Evolutionary conservation across 805 yeast species (phyloP).

Genomic region (Cyberlindnera sargentensis): DNA sequence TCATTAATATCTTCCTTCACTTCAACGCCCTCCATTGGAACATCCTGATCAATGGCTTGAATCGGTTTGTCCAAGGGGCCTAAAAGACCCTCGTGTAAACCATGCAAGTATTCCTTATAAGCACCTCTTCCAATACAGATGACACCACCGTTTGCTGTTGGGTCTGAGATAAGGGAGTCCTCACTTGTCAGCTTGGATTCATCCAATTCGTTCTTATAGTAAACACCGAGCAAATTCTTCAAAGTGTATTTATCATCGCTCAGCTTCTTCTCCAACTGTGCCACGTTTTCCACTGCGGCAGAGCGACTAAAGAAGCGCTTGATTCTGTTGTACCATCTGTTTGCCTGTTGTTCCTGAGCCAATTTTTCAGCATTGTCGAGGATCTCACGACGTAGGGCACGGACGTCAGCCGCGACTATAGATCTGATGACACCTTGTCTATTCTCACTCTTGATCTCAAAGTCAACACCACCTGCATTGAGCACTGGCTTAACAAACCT

Average conservation of each 20-base stretch:
- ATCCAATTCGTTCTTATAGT: conserved; percentile 25
- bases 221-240: conserved; percentile 53
- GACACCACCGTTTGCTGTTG: conserved; percentile 68
- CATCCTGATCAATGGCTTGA: conserved; percentile 15
- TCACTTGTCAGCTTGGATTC: conserved; percentile 25
- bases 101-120: conserved; percentile 83
- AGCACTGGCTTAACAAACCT: conserved; percentile 80
- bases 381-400: conserved; percentile 53
- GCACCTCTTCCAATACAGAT: conserved; percentile 95
- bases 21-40: conserved; percentile 1
- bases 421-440: conserved; percentile 87
- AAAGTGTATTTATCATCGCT: conserved; percentile 29
- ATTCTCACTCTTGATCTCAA: conserved; percentile 64
- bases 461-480: conserved; percentile 80
- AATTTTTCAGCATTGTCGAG: conserved; percentile 23
- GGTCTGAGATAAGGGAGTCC: conserved; percentile 39
- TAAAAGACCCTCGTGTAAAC: conserved; percentile 88
- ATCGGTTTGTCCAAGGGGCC: conserved; percentile 72
- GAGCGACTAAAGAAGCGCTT: conserved; percentile 8
- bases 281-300: conserved; percentile 5
- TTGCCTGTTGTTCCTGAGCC: conserved; percentile 13
- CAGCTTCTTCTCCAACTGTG: conserved; percentile 18
- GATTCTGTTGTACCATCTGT: conserved; percentile 15
- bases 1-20: neutral
- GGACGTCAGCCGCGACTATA: conserved; percentile 73